These are phyloP conservation scores for Carex sylvatica DNA, from an alignment of 202 grass and related monocot species.

Conservation along the genomic window DNA sequence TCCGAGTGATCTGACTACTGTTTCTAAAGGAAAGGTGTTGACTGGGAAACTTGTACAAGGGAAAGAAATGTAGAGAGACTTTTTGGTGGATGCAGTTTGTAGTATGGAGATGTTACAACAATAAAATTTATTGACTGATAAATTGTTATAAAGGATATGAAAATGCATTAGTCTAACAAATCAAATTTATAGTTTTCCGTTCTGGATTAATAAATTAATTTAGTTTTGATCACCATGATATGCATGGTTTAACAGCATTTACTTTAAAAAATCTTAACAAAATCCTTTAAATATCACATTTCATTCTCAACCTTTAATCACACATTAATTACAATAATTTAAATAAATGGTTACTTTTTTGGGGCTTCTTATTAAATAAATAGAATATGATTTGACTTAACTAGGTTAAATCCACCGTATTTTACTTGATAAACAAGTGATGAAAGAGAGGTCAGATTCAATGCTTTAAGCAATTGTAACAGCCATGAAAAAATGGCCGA, in stretches of 20 bases:
- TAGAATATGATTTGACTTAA: constrained; percentile 1
- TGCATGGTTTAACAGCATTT: background rate
- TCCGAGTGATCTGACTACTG: background rate
- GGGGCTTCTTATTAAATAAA: background rate
- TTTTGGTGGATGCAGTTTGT: constrained; percentile 1
- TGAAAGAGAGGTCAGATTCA: background rate
- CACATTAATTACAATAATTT: background rate
- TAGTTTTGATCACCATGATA: background rate
- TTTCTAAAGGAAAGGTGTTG: background rate
- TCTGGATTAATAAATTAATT: background rate
- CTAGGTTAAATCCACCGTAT: background rate
- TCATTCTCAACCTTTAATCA: background rate
- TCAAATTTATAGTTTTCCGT: background rate
- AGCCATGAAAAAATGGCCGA: constrained; percentile 29
- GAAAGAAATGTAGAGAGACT: background rate
- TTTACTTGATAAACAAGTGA: constrained; percentile 23
- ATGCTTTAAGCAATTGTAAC: constrained; percentile 28
- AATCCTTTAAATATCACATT: background rate
- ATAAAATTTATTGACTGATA: background rate
- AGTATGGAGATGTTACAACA: constrained; percentile 8
- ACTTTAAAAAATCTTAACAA: background rate
- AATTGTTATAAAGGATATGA: background rate
- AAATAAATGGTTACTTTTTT: background rate
- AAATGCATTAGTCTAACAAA: background rate
- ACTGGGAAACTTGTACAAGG: background rate